These are phyloP conservation scores for Dactylis glomerata DNA, from an alignment of 176 grass and related monocot species.

Conservation along the genomic window DNA sequence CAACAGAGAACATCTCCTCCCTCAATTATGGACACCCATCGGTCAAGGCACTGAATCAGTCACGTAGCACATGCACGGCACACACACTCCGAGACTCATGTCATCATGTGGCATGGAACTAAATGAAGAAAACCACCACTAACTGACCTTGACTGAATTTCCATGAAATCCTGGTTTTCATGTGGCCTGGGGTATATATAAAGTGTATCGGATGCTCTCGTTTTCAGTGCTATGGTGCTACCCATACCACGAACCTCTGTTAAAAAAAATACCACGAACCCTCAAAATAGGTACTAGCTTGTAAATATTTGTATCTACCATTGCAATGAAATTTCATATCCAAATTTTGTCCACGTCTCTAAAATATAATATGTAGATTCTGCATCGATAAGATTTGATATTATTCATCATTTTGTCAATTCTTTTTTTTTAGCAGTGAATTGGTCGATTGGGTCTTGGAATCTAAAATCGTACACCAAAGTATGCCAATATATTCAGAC, in stretches of 20 bases:
- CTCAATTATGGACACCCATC: neutral
- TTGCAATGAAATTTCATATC: neutral
- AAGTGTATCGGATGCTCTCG: neutral
- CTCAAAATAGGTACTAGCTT: too few relatives aligned
- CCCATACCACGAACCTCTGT: neutral
- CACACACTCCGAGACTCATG: neutral
- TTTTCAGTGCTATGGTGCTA: neutral
- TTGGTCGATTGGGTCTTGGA: too few relatives aligned
- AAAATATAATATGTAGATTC: neutral
- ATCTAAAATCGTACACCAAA: neutral
- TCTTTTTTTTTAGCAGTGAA: neutral
- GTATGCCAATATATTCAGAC: neutral
- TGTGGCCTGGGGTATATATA: neutral
- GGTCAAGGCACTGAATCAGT: neutral
- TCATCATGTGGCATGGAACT: neutral
- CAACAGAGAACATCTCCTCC: neutral
- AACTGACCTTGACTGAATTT: slow-evolving; percentile 1
- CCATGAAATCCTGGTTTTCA: neutral
- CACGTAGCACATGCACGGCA: neutral
- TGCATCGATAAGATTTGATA: neutral
- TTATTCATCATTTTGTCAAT: neutral
- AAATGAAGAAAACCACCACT: neutral
- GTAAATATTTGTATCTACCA: neutral
- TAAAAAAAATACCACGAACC: too few relatives aligned
- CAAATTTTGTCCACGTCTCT: neutral